Evolutionary conservation across 225 moss, liverwort and hornwort species (phyloP).

Genomic region (Polytrichum commune): DNA sequence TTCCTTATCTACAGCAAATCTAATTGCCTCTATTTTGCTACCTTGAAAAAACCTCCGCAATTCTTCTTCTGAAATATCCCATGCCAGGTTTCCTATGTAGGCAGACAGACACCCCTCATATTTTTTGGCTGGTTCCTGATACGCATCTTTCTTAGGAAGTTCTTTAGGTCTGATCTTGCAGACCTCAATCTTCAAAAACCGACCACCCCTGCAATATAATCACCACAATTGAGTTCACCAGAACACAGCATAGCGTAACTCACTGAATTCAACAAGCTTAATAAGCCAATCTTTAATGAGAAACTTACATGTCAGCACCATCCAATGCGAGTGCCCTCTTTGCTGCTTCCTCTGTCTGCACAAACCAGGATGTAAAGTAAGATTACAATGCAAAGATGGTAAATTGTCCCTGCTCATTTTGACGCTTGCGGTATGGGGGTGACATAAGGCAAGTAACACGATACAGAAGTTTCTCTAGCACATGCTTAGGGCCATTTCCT

Average conservation of each 20-base stretch:
- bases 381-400: too few species aligned
- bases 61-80: conserved; percentile 69
- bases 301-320: conserved; percentile 62
- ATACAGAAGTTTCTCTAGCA: too few species aligned
- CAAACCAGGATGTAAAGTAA: not conserved
- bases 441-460: too few species aligned
- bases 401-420: not conserved
- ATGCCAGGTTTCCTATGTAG: conserved; percentile 78
- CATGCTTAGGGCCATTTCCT: too few species aligned
- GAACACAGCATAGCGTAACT: not conserved
- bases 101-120: conserved; percentile 62
- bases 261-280: too few species aligned
- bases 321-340: conserved; percentile 46
- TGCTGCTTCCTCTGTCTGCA: conserved; percentile 63
- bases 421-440: not conserved
- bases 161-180: conserved; percentile 53
- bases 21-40: conserved; percentile 61
- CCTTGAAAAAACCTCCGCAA: conserved; percentile 61
- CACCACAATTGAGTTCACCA: too few species aligned
- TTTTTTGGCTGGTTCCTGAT: conserved; percentile 62
- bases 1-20: conserved; percentile 51
- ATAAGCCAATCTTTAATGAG: not conserved
- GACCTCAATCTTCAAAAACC: conserved; percentile 71
- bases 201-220: conserved; percentile 61
- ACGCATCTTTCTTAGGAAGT: conserved; percentile 30